Evolutionary conservation across 345 rosid genomes (phyloP), one percentile per base, ranked within the genome.

Genomic region (Bruguiera parviflora): DNA sequence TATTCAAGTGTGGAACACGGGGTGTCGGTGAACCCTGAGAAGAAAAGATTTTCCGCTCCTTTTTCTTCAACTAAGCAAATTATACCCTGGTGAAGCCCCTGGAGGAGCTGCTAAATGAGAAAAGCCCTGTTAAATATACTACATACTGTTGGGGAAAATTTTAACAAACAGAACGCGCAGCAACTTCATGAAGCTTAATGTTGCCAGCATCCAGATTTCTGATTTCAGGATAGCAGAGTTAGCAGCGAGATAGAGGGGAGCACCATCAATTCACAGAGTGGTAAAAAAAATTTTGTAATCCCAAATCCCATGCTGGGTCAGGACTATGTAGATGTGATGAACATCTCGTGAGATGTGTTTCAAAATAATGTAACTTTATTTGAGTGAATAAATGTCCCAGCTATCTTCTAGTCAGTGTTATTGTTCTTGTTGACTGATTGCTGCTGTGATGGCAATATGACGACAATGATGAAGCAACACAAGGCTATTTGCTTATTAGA

Each of bases 1-100:
- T 85, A 85, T 25, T 70, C 73, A 53, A 85, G 88, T 58, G 89
- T 77, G 58, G 86, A 85, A 71, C 86, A 82, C 46, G 77, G 83
- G 47, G 86, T 73, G 7, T 66, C 71, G 68, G 85, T 81, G 78
- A 83, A 83, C 68, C 53, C 75, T 9, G 73, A 83, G 46, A 77
- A 57, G 68, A 85, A 85, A 77, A 83, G 89, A 47, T 79, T 79
- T 73, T 79, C 89, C 0, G 55, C 81, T 49, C 84, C 87, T 0
- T 81, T 52, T 83, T 83, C 84, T 73, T 85, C 66, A 35, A 6
- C 69, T 85, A 85, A 1, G 55, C 85, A 6, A 82, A 79, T 67
- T 61, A 65, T 43, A 76, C 76, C 16, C 20, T 18, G n/a, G 78
- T 83, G 53, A 58, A 73, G 75, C 84, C 88, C 27, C 67, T 79